Percentiles rank a stretch among this genome's conserved stretches.
Evolutionary conservation across 805 yeast genomes (phyloP).

Genomic region (Hanseniaspora jakobsenii): DNA sequence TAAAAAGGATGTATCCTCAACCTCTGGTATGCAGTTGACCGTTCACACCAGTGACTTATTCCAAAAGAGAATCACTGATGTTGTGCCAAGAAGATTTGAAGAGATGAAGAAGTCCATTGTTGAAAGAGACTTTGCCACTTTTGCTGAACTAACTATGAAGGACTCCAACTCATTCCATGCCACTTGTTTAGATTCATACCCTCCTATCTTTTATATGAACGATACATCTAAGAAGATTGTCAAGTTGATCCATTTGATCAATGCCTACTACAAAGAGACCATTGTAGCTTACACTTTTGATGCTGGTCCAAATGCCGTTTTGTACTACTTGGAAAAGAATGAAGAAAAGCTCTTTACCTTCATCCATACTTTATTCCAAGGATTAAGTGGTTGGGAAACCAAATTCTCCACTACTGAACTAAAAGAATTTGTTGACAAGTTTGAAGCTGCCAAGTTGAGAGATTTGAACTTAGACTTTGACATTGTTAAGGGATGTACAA

Average conservation of each 20-base stretch:
- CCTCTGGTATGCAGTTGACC: slow-evolving; percentile 93
- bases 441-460: slow-evolving; percentile 20
- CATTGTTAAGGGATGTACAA: slow-evolving; percentile 60
- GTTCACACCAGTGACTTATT: slow-evolving; percentile 82
- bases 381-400: slow-evolving; percentile 59
- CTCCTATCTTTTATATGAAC: slow-evolving; percentile 89
- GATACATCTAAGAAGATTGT: slow-evolving; percentile 80
- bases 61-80: slow-evolving; percentile 59
- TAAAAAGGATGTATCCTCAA: slow-evolving; percentile 89
- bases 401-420: slow-evolving; percentile 27
- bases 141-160: slow-evolving; percentile 86
- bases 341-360: slow-evolving; percentile 64
- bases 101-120: slow-evolving; percentile 70
- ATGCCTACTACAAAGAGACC: slow-evolving; percentile 40
- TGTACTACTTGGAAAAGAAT: slow-evolving; percentile 70
- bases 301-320: slow-evolving; percentile 98
- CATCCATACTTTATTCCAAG: slow-evolving; percentile 45
- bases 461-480: slow-evolving; percentile 38
- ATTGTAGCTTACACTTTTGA: slow-evolving; percentile 96
- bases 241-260: slow-evolving; percentile 65
- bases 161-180: slow-evolving; percentile 98
- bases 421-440: slow-evolving; percentile 20
- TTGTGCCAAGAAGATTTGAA: slow-evolving; percentile 76
- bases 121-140: slow-evolving; percentile 60
- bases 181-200: slow-evolving; percentile 87